phyloP scores from a whole-genome alignment of 768 basidiomycete genomes.

The Tricholoma flavovirens region DNA sequence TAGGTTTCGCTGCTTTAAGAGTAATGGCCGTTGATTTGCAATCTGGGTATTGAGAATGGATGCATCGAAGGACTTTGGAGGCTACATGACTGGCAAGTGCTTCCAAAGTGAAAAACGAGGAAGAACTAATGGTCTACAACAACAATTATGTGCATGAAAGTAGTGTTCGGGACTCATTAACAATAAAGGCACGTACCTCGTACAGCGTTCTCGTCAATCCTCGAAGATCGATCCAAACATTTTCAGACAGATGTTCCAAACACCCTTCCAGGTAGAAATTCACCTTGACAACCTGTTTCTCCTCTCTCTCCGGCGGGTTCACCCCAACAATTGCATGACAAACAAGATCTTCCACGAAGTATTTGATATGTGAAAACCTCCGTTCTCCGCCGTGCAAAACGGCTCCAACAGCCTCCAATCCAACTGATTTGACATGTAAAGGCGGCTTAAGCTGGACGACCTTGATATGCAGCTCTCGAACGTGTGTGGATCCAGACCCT shows the following conservation, averaged over 20 bases:
- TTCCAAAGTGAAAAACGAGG: slow-evolving; percentile 62
- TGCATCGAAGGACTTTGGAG: slow-evolving; percentile 34
- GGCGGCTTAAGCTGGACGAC: slow-evolving; percentile 45
- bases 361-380: slow-evolving; percentile 16
- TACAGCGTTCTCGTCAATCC: slow-evolving; percentile 31
- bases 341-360: slow-evolving; percentile 34
- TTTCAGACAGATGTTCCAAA: slow-evolving; percentile 11
- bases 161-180: background rate
- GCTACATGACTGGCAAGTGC: slow-evolving; percentile 59
- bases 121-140: slow-evolving; percentile 43
- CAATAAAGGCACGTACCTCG: slow-evolving; percentile 20
- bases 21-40: slow-evolving; percentile 29
- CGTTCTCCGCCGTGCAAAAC: slow-evolving; percentile 13
- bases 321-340: slow-evolving; percentile 62
- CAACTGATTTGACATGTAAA: slow-evolving; percentile 42
- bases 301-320: slow-evolving; percentile 56
- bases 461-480: slow-evolving; percentile 33
- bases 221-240: slow-evolving; percentile 35
- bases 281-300: slow-evolving; percentile 57
- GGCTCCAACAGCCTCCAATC: slow-evolving; percentile 32
- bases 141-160: background rate
- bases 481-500: slow-evolving; percentile 23
- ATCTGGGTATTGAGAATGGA: slow-evolving; percentile 10
- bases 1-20: slow-evolving; percentile 65
- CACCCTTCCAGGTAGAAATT: slow-evolving; percentile 27